Base-by-base conservation (phyloP, 164 flowering plant species). In the Chimonanthus praecox region DNA sequence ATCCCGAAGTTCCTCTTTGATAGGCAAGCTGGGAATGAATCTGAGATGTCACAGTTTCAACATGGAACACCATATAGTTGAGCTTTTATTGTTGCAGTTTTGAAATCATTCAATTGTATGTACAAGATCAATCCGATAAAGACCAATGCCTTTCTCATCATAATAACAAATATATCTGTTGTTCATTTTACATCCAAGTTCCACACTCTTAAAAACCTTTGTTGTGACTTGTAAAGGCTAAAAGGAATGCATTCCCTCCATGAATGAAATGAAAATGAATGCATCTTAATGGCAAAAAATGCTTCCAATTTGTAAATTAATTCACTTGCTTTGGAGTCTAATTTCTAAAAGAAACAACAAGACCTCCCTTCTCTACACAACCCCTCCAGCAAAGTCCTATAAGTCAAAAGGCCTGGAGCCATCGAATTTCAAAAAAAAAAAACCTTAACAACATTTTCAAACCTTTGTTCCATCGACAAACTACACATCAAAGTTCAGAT, bases 331-430 rank as follows among this genome's bases (percentile, higher is more conserved):
- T 54, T n/a, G 16, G 16, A 54, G 5, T 54, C 16, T 11, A 54
- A n/a, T 13, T 54, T 9, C n/a, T n/a, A 54, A 54, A 54, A 13
- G 5, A 54, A 3, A 54, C 33, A 33, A 33, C 33, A 33, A 33
- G 33, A 33, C 82, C 79, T 86, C 65, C 97, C 94, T 48, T 80
- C 89, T 80, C 92, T 74, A 72, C 94, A 92, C 84, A 94, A 70
- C 18, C 83, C 95, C 70, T 88, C 97, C 79, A 94, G 77, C 49
- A 92, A 61, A 2, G 97, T 92, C 82, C 79, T 90, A 70, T 91
- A 92, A 5, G 98, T 94, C 79, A 94, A 79, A 71, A 87, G 47
- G 83, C 91, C 97, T 0, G 97, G 98, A 15, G 76, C 75, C 94
- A 80, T 80, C 0, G 81, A 77, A 77, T 85, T 70, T 74, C 76